Evolutionary conservation across 306 rosid genomes (phyloP).

Genomic region (Cercis canadensis): DNA sequence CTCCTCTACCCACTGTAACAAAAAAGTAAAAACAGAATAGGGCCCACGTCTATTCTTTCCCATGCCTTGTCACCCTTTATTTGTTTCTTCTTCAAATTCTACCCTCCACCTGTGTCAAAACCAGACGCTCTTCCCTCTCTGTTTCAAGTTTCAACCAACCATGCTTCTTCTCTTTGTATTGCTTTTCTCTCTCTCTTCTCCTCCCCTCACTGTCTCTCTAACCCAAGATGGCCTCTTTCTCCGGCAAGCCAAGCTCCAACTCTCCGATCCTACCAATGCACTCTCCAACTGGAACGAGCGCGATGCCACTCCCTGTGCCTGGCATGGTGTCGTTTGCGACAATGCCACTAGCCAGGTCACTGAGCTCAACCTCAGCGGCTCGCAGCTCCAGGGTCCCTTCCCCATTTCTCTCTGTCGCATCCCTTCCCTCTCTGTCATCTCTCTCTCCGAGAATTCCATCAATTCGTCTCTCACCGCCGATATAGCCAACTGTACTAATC

Average conservation of each 20-base stretch:
- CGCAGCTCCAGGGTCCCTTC: constrained; percentile 50
- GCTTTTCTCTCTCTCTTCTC: constrained; percentile 31
- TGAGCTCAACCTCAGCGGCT: constrained; percentile 45
- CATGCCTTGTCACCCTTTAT: too few species aligned
- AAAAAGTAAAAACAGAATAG: too few species aligned
- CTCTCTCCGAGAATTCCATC: constrained; percentile 50
- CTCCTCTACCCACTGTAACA: too few species aligned
- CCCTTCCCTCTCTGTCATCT: constrained; percentile 59
- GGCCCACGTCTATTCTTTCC: too few species aligned
- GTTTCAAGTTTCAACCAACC: neutral
- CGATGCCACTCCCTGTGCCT: constrained; percentile 65
- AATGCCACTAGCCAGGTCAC: constrained; percentile 35
- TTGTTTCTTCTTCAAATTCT: neutral
- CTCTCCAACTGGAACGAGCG: constrained; percentile 63
- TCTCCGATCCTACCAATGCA: constrained; percentile 48
- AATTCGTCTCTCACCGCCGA: constrained; percentile 41
- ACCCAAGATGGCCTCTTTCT: constrained; percentile 77
- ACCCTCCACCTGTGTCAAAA: neutral
- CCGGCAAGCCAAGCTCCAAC: constrained; percentile 49
- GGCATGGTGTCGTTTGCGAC: constrained; percentile 61
- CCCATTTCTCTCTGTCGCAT: constrained; percentile 65
- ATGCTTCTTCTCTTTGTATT: constrained; percentile 29
- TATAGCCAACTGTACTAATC: constrained; percentile 46
- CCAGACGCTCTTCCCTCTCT: neutral
- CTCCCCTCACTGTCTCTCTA: constrained; percentile 45